Conservation (phyloP, 2,329 filamentous ascomycete genomes). For the Paraphoma sp. region DNA sequence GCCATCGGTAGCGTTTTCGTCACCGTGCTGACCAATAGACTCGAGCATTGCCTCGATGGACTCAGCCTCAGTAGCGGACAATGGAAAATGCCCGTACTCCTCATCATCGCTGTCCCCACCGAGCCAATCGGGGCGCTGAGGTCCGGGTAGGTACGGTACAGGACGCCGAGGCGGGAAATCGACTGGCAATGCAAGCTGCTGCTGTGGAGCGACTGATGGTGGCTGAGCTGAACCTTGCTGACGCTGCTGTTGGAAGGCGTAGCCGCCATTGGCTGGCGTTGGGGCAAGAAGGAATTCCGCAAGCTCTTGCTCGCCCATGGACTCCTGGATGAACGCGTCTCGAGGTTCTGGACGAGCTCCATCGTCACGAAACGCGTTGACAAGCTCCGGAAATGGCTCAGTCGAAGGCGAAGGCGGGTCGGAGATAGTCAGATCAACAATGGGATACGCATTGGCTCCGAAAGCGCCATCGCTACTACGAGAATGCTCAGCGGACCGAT, state of each 20-base stretch:
- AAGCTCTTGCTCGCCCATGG: conserved; percentile 35
- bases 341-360: conserved; percentile 8
- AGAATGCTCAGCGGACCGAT: background rate
- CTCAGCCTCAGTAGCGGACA: conserved; percentile 23
- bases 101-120: conserved; percentile 17
- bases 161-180: too few species aligned
- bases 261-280: conserved; percentile 15
- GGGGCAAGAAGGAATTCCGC: conserved; percentile 35
- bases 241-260: conserved; percentile 16
- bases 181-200: background rate
- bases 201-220: background rate
- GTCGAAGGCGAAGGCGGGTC: conserved; percentile 19
- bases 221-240: background rate
- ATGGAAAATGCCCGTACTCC: conserved; percentile 19
- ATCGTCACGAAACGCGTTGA: conserved; percentile 5
- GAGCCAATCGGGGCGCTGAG: background rate
- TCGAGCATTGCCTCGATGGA: conserved; percentile 40
- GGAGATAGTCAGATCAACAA: conserved; percentile 36
- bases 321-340: conserved; percentile 29
- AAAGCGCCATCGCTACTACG: background rate
- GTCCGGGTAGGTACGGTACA: background rate
- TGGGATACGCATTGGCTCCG: background rate
- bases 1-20: conserved; percentile 55
- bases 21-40: conserved; percentile 39
- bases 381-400: conserved; percentile 14